Evolutionary conservation across 176 grass and related monocot genomes (phyloP).

Genomic region (Metroxylon sagu): DNA sequence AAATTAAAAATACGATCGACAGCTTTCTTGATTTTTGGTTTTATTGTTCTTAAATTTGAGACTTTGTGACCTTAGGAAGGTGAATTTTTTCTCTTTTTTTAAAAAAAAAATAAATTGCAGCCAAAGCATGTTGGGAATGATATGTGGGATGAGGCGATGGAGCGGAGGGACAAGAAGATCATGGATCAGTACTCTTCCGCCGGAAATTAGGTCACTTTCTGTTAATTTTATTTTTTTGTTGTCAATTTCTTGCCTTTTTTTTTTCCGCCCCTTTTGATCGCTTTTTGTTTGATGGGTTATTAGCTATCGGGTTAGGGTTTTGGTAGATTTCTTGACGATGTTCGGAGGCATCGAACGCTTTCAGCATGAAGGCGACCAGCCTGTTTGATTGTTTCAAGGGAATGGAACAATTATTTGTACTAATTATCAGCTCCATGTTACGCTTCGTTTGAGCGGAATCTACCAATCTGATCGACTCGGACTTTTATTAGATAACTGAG

Average conservation of each 20-base stretch:
- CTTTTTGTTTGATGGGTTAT: no score
- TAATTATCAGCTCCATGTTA: no score
- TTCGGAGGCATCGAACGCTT: no score
- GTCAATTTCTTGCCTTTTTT: background rate
- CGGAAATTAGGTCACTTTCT: slow-evolving; percentile 11
- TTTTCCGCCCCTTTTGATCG: no score
- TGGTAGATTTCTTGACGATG: no score
- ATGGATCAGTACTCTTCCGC: slow-evolving; percentile 28
- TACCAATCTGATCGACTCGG: no score
- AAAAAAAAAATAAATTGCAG: slow-evolving; percentile 26
- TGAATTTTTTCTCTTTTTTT: background rate
- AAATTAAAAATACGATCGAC: background rate
- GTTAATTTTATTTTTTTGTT: background rate
- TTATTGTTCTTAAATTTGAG: background rate
- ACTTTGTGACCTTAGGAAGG: background rate
- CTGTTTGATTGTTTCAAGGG: no score
- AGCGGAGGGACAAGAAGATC: slow-evolving; percentile 94
- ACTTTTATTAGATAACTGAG: no score
- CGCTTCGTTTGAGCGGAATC: no score
- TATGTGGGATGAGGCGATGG: slow-evolving; percentile 97
- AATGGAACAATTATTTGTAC: no score
- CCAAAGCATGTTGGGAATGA: slow-evolving; percentile 97
- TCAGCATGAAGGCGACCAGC: no score
- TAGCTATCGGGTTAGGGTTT: no score
- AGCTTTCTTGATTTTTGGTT: background rate